Conservation (phyloP, 345 rosid genomes). For the Lepidium sativum region DNA sequence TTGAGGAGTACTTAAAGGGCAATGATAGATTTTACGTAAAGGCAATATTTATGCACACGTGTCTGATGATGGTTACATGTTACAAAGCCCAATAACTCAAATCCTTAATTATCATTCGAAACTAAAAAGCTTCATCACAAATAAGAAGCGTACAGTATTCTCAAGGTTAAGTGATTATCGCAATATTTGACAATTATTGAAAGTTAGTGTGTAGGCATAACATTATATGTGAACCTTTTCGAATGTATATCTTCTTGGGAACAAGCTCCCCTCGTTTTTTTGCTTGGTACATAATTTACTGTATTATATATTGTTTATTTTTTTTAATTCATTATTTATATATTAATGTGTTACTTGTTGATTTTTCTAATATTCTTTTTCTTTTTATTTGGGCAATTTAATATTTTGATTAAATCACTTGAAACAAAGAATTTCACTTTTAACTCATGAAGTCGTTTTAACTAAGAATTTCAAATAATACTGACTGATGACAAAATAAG, state of each 20-base stretch:
- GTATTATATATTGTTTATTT: no score
- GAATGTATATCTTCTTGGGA: constrained; percentile 4
- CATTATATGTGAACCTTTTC: background rate
- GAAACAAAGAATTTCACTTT: no score
- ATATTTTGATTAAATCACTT: no score
- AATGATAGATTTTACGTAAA: constrained; percentile 17
- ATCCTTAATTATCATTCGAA: background rate
- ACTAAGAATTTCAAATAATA: fast-evolving
- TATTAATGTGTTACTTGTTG: background rate
- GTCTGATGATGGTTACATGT: background rate
- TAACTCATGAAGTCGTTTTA: no score
- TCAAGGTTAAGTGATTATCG: background rate
- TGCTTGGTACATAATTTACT: background rate
- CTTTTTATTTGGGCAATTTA: background rate
- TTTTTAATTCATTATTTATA: background rate
- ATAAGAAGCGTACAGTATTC: background rate
- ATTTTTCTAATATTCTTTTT: no score
- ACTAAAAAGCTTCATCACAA: background rate
- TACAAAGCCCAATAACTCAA: background rate
- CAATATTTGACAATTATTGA: background rate
- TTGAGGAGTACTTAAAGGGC: constrained; percentile 13
- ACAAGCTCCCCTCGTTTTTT: background rate
- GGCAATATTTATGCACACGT: constrained; percentile 10
- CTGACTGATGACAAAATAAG: no score
- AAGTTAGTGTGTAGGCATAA: background rate